Evolutionary conservation across 768 basidiomycete species (phyloP), one percentile per base, ranked within the genome.

Genomic region (Clavaria fumosa): DNA sequence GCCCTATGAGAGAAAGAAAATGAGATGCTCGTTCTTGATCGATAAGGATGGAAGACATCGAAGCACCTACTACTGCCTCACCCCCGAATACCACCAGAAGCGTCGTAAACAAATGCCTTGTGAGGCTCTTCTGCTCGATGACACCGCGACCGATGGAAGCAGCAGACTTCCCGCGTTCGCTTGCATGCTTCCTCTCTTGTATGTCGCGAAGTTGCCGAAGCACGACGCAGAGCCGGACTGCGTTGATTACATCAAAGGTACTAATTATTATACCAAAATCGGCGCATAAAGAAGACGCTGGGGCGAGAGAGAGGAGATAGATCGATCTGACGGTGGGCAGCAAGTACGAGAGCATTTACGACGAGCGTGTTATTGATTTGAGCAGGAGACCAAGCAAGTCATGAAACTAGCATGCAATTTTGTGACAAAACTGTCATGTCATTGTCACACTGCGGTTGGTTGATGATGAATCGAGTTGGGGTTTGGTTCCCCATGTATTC

Each of bases 1-100:
- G 74, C 9, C 66, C 80, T 82, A 46, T 20, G 39, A 42, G 22
- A 39, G 14, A 19, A 32, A 2, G 32, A 33, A 40, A 34, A 20
- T 32, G 28, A 37, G 26, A 41, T 33, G 34, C 15, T 45, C 34
- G 21, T 36, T 35, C 22, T 23, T 12, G 23, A 31, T 40, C 31
- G 24, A 19, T 31, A 35, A 19, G 21, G 12, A 34, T 38, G 26
- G 20, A 20, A 21, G 30, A 55, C 70, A 39, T n/a, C n/a, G 14
- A 28, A 28, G 9, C 48, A 80, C 81, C 69, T 38, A 64, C 63
- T 34, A 81, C 58, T 2, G 72, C 72, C 54, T 85, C 79, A n/a
- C 83, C 83, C 6, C 81, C 82, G 48, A 74, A 84, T 1, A 84
- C 80, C 20, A 85, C 73, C 10, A 72, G 56, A 22, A 80, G 57